Base-by-base conservation (phyloP, 2,329 filamentous ascomycete species). In the Corinectria fuckeliana region DNA sequence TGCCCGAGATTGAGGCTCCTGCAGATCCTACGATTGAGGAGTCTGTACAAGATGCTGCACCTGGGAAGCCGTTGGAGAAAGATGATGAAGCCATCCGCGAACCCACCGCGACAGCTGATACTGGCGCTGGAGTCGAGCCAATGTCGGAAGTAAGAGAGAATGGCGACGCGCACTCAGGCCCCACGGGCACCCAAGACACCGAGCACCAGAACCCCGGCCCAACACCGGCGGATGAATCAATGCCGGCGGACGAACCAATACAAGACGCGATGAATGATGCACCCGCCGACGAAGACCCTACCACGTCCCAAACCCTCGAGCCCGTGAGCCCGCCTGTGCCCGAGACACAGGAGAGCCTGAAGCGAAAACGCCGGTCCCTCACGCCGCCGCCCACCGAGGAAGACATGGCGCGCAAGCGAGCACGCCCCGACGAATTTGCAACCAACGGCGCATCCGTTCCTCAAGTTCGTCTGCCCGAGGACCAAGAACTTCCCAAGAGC, bases 341-440 rank as follows among this genome's bases (percentile, higher is more conserved):
- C 10, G 60, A 70, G 65, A 77, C 79, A 32, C 85, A 85, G 67
- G 60, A 70, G 65, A 78, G 78, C 38, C 85, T 85, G 66, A 91
- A 89, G 74, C 82, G 88, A 61, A 91, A 90, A 74, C 85, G 88
- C 66, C 82, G 87, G 66, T 91, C 87, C 41, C 80, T 81, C 56
- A 90, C 82, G 56, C 88, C 88, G 32, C 78, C 83, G 18, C 84
- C 84, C 8, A 82, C 80, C 9, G 76, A 79, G 21, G 81, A 86
- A 56, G 82, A 84, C 13, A 74, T 82, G 47, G 79, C 81, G 42
- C 78, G 77, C 50, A 90, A 90, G 71, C 86, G 83, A 61, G 76
- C 80, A 10, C 83, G 82, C 64, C 75, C 81, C 47, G 79, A 76
- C 36, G 71, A 68, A 23, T 54, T 41, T 10, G 23, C 57, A 32